Evolutionary conservation across 75 land plant species (phyloP).

Genomic region (Picea glauca): DNA sequence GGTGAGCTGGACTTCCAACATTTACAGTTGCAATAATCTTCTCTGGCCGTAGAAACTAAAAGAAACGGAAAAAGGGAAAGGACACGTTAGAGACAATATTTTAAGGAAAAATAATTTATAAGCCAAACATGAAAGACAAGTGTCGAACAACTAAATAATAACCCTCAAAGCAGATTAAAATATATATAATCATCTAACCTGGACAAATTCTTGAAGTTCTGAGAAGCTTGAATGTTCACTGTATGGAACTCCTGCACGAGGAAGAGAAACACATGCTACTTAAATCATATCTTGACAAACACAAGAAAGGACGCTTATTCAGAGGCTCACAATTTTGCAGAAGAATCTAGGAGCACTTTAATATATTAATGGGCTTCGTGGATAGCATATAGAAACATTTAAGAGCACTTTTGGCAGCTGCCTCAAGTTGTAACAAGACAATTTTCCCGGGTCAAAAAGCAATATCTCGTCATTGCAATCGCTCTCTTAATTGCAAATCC

Average conservation of each 20-base stretch:
- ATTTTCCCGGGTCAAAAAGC: too few species aligned
- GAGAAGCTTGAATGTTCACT: conserved; percentile 79
- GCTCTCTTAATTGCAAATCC: too few species aligned
- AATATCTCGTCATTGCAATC: too few species aligned
- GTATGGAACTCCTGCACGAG: conserved; percentile 65
- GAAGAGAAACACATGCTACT: neutral
- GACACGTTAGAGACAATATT: neutral
- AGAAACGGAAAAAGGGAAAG: neutral
- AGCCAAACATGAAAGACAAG: neutral
- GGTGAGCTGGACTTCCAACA: conserved; percentile 48
- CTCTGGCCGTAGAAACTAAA: conserved; percentile 53
- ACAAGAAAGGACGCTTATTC: too few species aligned
- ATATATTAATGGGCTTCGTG: too few species aligned
- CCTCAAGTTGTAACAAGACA: too few species aligned
- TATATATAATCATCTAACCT: conserved; percentile 20
- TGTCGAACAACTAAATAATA: neutral
- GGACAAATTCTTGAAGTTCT: conserved; percentile 73
- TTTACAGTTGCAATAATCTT: conserved; percentile 81
- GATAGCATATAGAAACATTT: too few species aligned
- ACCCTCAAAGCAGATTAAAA: neutral
- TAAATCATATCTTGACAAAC: too few species aligned
- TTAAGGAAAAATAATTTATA: neutral
- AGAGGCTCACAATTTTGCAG: too few species aligned
- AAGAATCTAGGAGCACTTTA: too few species aligned
- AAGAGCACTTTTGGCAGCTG: too few species aligned